phyloP scores from a whole-genome alignment of 768 basidiomycete genomes.

The Plicaturopsis crispa region DNA sequence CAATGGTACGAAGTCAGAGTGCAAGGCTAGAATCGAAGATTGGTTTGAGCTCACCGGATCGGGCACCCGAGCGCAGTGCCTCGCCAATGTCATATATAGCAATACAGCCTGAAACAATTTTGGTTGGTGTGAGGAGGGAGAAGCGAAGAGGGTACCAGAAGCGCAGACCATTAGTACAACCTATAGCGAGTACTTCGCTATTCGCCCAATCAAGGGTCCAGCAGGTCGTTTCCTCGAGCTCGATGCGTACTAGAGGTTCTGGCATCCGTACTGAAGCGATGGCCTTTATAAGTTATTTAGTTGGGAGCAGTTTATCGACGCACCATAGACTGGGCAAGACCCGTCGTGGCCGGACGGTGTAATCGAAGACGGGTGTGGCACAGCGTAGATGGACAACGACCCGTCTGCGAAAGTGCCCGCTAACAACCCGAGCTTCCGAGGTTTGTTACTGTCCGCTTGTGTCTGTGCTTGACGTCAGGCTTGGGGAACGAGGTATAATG shows the following conservation, averaged over 20 bases:
- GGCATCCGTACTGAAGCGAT: constrained; percentile 55
- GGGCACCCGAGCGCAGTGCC: constrained; percentile 25
- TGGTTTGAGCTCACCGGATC: constrained; percentile 20
- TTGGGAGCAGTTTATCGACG: no score
- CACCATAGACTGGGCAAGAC: constrained; percentile 41
- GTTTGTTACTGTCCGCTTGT: constrained; percentile 15
- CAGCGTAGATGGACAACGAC: constrained; percentile 64
- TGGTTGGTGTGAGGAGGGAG: constrained; percentile 2
- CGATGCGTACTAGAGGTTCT: constrained; percentile 63
- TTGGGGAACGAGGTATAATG: not conserved
- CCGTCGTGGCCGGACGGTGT: constrained; percentile 17
- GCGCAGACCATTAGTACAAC: constrained; percentile 78
- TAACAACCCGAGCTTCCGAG: constrained; percentile 72
- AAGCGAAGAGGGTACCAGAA: not conserved
- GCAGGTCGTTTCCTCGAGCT: constrained; percentile 69
- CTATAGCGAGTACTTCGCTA: constrained; percentile 74
- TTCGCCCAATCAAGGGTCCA: constrained; percentile 89
- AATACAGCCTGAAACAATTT: constrained; percentile 36
- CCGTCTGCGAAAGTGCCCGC: constrained; percentile 88
- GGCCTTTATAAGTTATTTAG: no score
- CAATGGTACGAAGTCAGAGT: constrained; percentile 20
- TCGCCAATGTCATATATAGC: constrained; percentile 49
- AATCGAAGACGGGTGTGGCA: constrained; percentile 71
- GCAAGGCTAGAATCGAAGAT: not conserved
- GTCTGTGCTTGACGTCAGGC: constrained; percentile 1